Conservation (phyloP, 768 basidiomycete species). For the Russula griseocarnosa region DNA sequence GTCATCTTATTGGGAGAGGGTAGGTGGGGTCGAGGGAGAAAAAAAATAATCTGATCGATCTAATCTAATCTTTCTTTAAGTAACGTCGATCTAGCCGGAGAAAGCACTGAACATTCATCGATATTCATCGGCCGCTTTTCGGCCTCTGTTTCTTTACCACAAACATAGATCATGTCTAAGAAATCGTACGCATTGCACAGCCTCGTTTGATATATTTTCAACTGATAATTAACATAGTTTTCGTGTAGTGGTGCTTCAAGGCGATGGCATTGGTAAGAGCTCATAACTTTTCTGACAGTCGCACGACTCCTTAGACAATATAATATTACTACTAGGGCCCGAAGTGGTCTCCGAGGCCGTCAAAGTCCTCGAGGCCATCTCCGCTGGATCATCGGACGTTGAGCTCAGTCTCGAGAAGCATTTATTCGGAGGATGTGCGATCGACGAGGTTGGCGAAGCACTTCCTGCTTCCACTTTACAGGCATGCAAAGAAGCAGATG, state of each 20-base stretch:
- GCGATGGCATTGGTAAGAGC: constrained; percentile 88
- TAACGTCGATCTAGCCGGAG: not conserved
- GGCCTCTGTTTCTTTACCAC: not conserved
- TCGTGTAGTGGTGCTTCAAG: constrained; percentile 85
- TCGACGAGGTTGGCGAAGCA: constrained; percentile 83
- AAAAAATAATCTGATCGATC: constrained; percentile 5
- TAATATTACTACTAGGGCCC: constrained; percentile 56
- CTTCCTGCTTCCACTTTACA: constrained; percentile 79
- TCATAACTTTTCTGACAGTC: not conserved
- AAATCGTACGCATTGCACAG: constrained; percentile 29
- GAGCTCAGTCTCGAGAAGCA: constrained; percentile 71
- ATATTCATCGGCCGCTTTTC: not conserved
- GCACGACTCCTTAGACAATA: not conserved
- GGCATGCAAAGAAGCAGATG: constrained; percentile 91
- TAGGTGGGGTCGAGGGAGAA: not conserved
- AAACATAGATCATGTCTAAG: constrained; percentile 13
- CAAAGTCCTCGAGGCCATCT: constrained; percentile 72
- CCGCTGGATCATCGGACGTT: constrained; percentile 56
- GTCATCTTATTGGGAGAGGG: constrained; percentile 17
- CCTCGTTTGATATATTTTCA: not conserved
- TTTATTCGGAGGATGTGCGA: constrained; percentile 89
- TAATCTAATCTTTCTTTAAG: too few relatives aligned
- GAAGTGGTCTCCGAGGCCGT: constrained; percentile 86
- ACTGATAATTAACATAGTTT: constrained; percentile 48
- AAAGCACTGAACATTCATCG: not conserved